Conservation (phyloP, 2,329 filamentous ascomycete species). For the Tricladium varicosporioides region DNA sequence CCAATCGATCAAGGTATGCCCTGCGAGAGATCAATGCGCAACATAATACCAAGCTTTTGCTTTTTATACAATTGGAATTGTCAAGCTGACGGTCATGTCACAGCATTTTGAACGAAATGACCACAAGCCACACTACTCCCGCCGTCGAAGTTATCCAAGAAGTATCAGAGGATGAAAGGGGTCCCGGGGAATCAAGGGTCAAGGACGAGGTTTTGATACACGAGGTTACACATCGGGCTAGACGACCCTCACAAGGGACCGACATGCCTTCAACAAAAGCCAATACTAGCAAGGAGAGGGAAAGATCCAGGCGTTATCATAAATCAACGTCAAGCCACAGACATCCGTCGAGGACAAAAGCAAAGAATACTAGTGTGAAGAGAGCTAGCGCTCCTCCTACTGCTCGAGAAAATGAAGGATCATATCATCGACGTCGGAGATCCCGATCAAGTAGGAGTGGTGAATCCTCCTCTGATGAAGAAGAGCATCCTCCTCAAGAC, state of each 20-base stretch:
- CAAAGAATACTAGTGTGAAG: constrained; percentile 20
- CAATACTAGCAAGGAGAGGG: constrained; percentile 26
- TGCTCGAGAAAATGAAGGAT: constrained; percentile 19
- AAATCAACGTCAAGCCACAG: constrained; percentile 18
- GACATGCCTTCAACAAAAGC: constrained; percentile 22
- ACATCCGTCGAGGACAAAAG: constrained; percentile 21
- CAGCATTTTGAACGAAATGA: constrained; percentile 21
- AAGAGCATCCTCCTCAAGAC: constrained; percentile 27
- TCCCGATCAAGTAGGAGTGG: constrained; percentile 21
- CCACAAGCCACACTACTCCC: constrained; percentile 27
- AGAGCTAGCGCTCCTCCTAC: constrained; percentile 18
- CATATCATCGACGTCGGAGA: constrained; percentile 18
- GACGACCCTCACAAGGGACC: constrained; percentile 13
- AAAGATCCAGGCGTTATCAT: constrained; percentile 20
- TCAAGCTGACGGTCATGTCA: constrained; percentile 15
- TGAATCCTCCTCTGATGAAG: constrained; percentile 25
- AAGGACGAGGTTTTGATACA: constrained; percentile 13
- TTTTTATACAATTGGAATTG: constrained; percentile 11
- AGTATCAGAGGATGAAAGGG: constrained; percentile 28
- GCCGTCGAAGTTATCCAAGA: constrained; percentile 30
- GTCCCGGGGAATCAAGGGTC: constrained; percentile 13
- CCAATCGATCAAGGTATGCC: constrained; percentile 21
- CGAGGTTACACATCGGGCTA: constrained; percentile 15
- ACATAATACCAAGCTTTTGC: constrained; percentile 8
- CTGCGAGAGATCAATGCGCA: not conserved